These are phyloP conservation scores for Hordeum marinum DNA, from an alignment of 176 grass and related monocot genomes.

Conservation along the genomic window DNA sequence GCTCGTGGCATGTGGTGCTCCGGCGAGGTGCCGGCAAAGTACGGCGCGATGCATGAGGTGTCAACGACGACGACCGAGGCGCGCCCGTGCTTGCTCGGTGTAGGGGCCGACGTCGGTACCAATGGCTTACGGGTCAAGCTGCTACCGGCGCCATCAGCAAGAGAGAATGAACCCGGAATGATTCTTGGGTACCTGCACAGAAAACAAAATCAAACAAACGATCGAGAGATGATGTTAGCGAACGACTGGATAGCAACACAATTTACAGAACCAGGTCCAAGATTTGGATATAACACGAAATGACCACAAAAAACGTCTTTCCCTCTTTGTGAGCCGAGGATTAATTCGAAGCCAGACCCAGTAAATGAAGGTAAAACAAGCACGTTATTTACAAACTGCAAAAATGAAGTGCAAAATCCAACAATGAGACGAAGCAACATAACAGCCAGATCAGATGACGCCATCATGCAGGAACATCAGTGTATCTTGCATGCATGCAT, in stretches of 20 bases:
- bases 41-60: conserved; percentile 9
- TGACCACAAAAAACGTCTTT: background rate
- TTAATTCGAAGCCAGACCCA: conserved; percentile 11
- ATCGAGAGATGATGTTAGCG: too few relatives aligned
- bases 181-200: conserved; percentile 59
- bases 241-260: too few relatives aligned
- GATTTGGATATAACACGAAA: background rate
- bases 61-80: background rate
- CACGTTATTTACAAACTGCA: background rate
- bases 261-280: too few relatives aligned
- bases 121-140: conserved; percentile 6
- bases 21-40: conserved; percentile 8
- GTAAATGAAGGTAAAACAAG: too few relatives aligned
- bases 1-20: background rate
- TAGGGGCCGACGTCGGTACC: background rate
- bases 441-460: too few relatives aligned
- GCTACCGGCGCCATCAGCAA: conserved; percentile 21
- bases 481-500: too few relatives aligned
- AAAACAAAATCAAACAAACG: conserved; percentile 18
- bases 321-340: background rate
- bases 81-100: conserved; percentile 41
- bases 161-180: conserved; percentile 39
- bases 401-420: too few relatives aligned
- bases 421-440: too few relatives aligned
- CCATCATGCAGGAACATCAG: too few relatives aligned